These are phyloP conservation scores for Akanthomyces uredinophilus DNA, from an alignment of 2,329 filamentous ascomycete species.

Conservation along the genomic window DNA sequence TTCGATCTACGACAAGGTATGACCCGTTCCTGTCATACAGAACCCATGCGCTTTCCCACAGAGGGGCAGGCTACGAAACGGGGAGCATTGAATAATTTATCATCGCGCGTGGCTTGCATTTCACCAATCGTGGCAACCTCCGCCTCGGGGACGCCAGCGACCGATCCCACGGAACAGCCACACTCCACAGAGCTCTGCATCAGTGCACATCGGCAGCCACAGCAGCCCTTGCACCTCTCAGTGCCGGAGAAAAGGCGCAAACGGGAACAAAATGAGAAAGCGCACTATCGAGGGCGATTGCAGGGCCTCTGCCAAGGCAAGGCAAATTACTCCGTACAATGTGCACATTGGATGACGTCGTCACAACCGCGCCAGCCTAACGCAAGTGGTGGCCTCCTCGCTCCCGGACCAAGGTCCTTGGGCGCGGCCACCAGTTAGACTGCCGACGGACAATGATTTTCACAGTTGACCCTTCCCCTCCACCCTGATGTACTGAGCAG, in stretches of 20 bases:
- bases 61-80: no score
- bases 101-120: not conserved
- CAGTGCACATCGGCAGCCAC: no score
- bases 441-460: no score
- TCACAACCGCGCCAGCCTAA: not conserved
- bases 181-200: not conserved
- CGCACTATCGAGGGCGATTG: not conserved
- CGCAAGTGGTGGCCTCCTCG: not conserved
- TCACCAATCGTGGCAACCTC: not conserved
- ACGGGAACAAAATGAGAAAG: not conserved
- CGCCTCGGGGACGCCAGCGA: not conserved
- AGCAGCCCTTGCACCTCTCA: not conserved
- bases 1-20: not conserved
- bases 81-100: no score
- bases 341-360: conserved; percentile 4
- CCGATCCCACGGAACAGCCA: not conserved
- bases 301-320: conserved; percentile 7
- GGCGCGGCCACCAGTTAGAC: no score
- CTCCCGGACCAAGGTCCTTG: not conserved
- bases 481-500: not conserved
- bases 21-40: not conserved
- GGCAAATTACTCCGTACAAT: conserved; percentile 1
- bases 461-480: no score
- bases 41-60: not conserved
- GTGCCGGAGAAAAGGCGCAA: no score